Percentiles rank a stretch among this genome's conserved stretches.
phyloP scores from a whole-genome alignment of 148 eudicot species.

The Silene uniflora region DNA sequence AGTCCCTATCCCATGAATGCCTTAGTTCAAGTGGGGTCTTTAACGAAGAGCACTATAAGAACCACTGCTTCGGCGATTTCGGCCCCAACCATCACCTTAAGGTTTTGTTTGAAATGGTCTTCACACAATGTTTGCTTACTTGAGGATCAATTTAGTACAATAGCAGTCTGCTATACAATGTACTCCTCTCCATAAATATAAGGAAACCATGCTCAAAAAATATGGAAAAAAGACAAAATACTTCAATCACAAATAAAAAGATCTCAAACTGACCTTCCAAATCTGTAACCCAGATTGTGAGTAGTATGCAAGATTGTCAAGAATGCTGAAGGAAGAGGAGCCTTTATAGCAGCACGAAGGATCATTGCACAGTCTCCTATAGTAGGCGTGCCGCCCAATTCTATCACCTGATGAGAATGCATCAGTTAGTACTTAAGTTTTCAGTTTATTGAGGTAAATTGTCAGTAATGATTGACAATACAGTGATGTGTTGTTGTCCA shows the following conservation, averaged over 20 bases:
- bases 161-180: background rate
- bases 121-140: too few species aligned
- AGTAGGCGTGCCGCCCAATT: slow-evolving; percentile 88
- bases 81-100: too few species aligned
- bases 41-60: background rate
- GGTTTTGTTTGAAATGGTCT: too few species aligned
- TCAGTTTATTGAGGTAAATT: background rate
- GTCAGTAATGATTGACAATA: background rate
- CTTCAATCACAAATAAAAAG: slow-evolving; percentile 8
- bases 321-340: slow-evolving; percentile 88
- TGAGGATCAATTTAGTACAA: background rate
- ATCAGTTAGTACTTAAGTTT: background rate
- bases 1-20: background rate
- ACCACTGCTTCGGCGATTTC: too few species aligned
- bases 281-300: slow-evolving; percentile 74
- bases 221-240: background rate
- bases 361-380: slow-evolving; percentile 97
- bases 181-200: background rate
- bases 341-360: slow-evolving; percentile 88
- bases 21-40: background rate
- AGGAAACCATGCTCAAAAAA: background rate
- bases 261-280: slow-evolving; percentile 63
- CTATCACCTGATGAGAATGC: slow-evolving; percentile 64
- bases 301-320: slow-evolving; percentile 76
- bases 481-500: background rate